Evolutionary conservation across 2,329 filamentous ascomycete species (phyloP), one percentile per base, ranked within the genome.

Genomic region (Rutstroemia sp.): DNA sequence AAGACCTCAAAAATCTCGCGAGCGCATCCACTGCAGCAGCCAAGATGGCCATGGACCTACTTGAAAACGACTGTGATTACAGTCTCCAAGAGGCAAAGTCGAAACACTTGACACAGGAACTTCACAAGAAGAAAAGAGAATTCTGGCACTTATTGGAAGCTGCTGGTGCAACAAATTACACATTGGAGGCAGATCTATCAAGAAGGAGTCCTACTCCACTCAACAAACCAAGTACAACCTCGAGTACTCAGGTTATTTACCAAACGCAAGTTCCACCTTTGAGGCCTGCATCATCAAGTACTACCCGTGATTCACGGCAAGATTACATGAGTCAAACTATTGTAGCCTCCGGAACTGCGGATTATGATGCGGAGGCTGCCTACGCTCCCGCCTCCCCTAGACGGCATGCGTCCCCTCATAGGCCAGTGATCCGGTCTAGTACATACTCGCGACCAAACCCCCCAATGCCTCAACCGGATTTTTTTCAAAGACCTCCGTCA

Each of bases 101-200:
- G 23, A 27, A 56, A 21, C 17, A 36, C 9, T 36, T 68, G 10
- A 60, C 58, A 9, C 57, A 57, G 25, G 59, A 67, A 10, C 61
- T 68, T 14, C 60, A 56, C 38, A 56, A 57, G 5, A 51, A 65
- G n/a, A 64, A 67, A 51, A 64, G 57, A n/a, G 62, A 64, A 8
- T 58, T 67, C 14, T 56, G 56, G 25, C 52, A 54, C n/a, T 34
- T 63, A 19, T 55, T 70, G 51, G 59, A 64, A 45, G 27, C 21
- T 17, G 66, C 66, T 17, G 67, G 65, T 8, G 67, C 64, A n/a
- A 56, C 68, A 16, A 58, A 60, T 7, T 65, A 66, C 57, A 66
- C 63, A 1, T 69, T 65, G 58, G 67, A 64, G 5, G 12, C 38
- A 48, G 40, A 42, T 9, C 30, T 40, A 9, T 47, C 38, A 7